Conservation (phyloP, 352 stramenopile species). For the Phytophthora rubi region DNA sequence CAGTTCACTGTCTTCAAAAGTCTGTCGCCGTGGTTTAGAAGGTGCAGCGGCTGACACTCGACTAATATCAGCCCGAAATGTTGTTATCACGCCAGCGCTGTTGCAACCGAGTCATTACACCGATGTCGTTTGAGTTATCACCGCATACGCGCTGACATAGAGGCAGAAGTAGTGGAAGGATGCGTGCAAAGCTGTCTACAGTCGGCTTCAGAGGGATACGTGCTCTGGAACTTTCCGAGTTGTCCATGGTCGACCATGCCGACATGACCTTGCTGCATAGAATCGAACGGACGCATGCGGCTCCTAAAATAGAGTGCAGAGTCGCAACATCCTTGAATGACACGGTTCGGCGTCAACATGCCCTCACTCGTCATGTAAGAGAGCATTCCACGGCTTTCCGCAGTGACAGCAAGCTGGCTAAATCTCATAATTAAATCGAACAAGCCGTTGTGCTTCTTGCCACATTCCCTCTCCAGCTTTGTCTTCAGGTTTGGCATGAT, state of each 20-base stretch:
- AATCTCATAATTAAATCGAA: too few species aligned
- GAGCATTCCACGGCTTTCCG: too few species aligned
- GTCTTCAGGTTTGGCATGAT: too few species aligned
- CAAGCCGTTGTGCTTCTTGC: too few species aligned
- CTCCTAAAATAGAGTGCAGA: neutral
- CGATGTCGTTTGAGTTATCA: neutral
- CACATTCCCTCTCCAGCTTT: too few species aligned
- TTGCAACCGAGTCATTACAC: neutral
- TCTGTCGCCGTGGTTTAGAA: too few species aligned
- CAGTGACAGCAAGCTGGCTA: too few species aligned
- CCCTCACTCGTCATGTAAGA: neutral
- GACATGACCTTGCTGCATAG: conserved; percentile 5
- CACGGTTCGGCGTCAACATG: too few species aligned
- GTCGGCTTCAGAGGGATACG: neutral
- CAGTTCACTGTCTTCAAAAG: too few species aligned
- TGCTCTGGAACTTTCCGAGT: conserved; percentile 5
- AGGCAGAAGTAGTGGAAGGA: conserved; percentile 1
- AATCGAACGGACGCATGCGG: conserved; percentile 5
- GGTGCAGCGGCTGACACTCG: too few species aligned
- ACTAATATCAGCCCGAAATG: too few species aligned
- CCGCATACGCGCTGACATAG: neutral
- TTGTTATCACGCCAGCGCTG: neutral
- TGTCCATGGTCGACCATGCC: conserved; percentile 2
- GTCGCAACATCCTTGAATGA: too few species aligned
- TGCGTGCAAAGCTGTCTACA: neutral